These are phyloP conservation scores for Vigna mungo DNA, from an alignment of 306 rosid genomes.

Conservation along the genomic window DNA sequence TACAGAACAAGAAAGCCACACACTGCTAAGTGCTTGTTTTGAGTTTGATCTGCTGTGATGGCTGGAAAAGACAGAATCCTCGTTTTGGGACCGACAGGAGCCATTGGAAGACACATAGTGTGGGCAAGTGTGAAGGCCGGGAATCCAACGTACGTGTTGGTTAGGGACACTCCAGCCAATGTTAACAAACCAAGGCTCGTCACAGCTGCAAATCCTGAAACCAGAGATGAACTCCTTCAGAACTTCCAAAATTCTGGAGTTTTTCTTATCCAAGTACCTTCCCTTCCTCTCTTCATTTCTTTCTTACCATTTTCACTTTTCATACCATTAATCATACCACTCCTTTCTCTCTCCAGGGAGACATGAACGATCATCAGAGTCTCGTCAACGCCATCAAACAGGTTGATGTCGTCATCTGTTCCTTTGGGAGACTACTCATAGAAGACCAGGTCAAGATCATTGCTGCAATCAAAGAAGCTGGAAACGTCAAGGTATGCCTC, in stretches of 20 bases:
- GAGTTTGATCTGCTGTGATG: constrained; percentile 20
- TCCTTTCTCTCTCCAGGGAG: constrained; percentile 31
- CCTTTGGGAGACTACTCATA: constrained; percentile 34
- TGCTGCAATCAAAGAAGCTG: constrained; percentile 57
- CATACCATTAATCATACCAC: background rate
- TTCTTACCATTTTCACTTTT: background rate
- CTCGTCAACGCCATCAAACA: constrained; percentile 51
- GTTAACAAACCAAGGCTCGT: background rate
- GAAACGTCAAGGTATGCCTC: constrained; percentile 51
- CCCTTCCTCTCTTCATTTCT: background rate
- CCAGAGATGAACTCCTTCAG: constrained; percentile 40
- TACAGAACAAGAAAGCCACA: background rate
- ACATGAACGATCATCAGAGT: constrained; percentile 42
- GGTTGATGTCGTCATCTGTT: constrained; percentile 55
- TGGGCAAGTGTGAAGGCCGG: constrained; percentile 52
- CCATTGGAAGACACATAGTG: constrained; percentile 51
- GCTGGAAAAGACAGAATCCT: constrained; percentile 50
- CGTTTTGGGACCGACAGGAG: constrained; percentile 49
- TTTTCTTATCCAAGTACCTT: constrained; percentile 39
- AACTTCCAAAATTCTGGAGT: constrained; percentile 47
- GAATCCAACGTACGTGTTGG: constrained; percentile 51
- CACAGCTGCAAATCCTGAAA: constrained; percentile 47
- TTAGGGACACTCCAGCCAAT: constrained; percentile 40
- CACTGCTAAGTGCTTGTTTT: background rate
- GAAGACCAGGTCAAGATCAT: constrained; percentile 50